Base-by-base conservation (phyloP, 1,284 basidiomycete species). In the Naganishia sp. region DNA sequence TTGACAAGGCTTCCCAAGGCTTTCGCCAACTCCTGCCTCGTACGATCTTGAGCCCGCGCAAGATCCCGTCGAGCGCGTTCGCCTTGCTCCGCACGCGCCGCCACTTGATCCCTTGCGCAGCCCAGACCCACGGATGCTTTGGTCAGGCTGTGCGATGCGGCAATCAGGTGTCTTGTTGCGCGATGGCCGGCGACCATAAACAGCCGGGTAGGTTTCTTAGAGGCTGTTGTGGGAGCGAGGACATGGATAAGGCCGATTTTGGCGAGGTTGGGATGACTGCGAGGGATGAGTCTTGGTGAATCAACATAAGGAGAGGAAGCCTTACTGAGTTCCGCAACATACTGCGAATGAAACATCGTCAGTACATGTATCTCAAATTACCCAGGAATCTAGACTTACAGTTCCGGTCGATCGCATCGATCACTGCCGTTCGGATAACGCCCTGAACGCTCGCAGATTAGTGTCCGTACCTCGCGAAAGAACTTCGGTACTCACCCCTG, bases 181-280 rank as follows among this genome's bases (percentile, higher is more conserved):
- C 91, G 86, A 10, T 88, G 87, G 4, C 91, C 91, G n/a, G 87
- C 81, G 61, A 89, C 82, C 81, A 94, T 93, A 79, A 86, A 90
- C 4, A 94, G 83, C 16, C 90, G 86, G 31, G 86, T 87, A 43
- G 88, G 85, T 0, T 86, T 84, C 31, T 66, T 69, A 9, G 72
- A 67, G 36, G 77, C 72, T 4, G 71, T 75, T 18, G 78, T 74
- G 0, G 79, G 79, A 15, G 78, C 77, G 23, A 80, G 67, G 63
- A 80, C 69, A 68, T 81, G 80, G 15, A 81, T 73, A 56, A 72
- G 70, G 3, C 70, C 68, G 44, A 77, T 70, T 50, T 77, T 65
- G 43, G 75, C 73, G 10, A 81, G 71, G 36, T 69, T 66, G 3
- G 78, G 76, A 21, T 69, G 68, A 43, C 67, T 68, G n/a, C 25